Percentiles rank a stretch among this genome's conserved stretches.
These are phyloP conservation scores for Bonnemaisonia californica DNA, from an alignment of 31 red algal species.

Conservation along the genomic window DNA sequence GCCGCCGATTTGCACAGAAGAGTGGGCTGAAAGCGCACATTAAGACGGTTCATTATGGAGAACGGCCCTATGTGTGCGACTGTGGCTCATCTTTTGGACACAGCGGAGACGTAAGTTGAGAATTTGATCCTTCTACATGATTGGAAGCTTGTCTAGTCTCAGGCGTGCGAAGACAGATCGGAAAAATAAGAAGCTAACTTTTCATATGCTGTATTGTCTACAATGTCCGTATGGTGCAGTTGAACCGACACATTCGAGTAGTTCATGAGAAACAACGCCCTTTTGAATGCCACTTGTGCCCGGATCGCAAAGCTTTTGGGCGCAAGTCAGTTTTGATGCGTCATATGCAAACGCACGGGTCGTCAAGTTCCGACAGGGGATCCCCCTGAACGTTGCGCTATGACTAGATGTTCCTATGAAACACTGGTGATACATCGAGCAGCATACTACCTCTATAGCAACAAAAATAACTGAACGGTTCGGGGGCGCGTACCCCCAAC, in stretches of 20 bases:
- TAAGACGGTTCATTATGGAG: conserved; percentile 67
- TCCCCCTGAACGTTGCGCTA: neutral
- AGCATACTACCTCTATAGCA: neutral
- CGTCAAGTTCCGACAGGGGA: neutral
- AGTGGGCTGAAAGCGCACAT: conserved; percentile 77
- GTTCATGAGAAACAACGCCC: conserved; percentile 74
- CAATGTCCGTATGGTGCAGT: neutral
- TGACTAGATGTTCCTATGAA: neutral
- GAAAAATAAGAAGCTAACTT: neutral
- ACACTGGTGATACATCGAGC: too few relatives aligned
- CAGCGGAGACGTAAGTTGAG: conserved; percentile 56
- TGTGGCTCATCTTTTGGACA: conserved; percentile 71
- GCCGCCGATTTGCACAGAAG: conserved; percentile 68
- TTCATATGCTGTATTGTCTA: neutral
- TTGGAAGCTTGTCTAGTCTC: too few relatives aligned
- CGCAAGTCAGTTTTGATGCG: conserved; percentile 62
- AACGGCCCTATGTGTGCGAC: conserved; percentile 66
- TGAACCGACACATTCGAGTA: conserved; percentile 76
- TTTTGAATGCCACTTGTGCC: conserved; percentile 65
- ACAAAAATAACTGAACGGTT: neutral
- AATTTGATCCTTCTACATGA: neutral
- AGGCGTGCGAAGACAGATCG: conserved; percentile 40
- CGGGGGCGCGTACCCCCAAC: too few relatives aligned
- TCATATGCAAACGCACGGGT: conserved; percentile 63
- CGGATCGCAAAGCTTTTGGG: conserved; percentile 52